These are phyloP conservation scores for Suillus ampliporus DNA, from an alignment of 768 basidiomycete genomes.

Conservation along the genomic window DNA sequence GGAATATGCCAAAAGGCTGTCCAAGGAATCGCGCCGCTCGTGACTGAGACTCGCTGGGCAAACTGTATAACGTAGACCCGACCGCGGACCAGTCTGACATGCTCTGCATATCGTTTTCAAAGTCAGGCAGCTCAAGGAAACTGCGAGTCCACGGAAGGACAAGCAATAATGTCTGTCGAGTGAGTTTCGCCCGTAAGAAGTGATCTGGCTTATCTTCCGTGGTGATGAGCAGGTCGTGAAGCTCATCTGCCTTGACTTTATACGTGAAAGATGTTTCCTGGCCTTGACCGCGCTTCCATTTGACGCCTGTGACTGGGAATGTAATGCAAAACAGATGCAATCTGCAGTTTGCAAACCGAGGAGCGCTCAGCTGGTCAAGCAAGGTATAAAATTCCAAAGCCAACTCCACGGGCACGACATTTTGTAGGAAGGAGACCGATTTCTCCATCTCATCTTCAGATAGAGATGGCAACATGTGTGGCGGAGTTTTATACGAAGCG, in stretches of 20 bases:
- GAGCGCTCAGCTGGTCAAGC: background rate
- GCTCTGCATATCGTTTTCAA: background rate
- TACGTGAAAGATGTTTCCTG: background rate
- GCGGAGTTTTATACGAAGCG: background rate
- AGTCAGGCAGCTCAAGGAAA: background rate
- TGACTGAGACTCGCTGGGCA: background rate
- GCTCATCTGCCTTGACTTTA: background rate
- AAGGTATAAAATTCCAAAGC: background rate
- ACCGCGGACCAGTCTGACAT: background rate
- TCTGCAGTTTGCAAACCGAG: slow-evolving; percentile 1
- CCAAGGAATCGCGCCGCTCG: background rate
- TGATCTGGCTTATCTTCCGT: slow-evolving; percentile 1
- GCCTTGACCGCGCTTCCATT: background rate
- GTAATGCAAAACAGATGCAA: slow-evolving; percentile 3
- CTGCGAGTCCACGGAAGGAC: background rate
- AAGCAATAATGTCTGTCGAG: background rate
- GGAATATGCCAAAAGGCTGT: background rate
- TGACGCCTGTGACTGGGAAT: slow-evolving; percentile 2
- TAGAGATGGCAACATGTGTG: background rate
- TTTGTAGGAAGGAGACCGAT: background rate
- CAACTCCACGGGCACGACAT: background rate
- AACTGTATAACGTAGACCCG: background rate
- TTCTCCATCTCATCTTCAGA: background rate
- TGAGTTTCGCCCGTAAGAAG: background rate
- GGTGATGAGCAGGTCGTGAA: background rate